Evolutionary conservation across 2,329 filamentous ascomycete genomes (phyloP), one percentile per base, ranked within the genome.

Genomic region (Venturia nashicola): DNA sequence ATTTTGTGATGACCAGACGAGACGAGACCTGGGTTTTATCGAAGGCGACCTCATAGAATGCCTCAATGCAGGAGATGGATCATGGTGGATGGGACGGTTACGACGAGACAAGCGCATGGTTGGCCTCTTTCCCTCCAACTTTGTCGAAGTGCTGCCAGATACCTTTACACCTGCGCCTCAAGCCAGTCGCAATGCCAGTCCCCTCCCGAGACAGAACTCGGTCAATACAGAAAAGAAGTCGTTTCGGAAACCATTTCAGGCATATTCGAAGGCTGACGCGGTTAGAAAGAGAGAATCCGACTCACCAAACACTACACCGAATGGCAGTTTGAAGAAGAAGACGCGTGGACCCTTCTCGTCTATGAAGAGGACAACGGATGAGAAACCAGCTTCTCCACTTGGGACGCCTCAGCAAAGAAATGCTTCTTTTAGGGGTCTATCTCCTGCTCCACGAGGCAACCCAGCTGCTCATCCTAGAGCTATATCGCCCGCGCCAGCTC

Each of bases 11-110:
- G 61, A 63, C 48, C 67, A 79, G 86, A 93, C 89, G 32, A 96
- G 96, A 79, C 86, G 89, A 74, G 94, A 99, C 73, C 82, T 99
- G 65, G 94, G 94, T 18, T 99, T 99, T 76, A 89, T 99, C 69
- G 94, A 99, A 76, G 94, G 94, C 67, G 94, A 99, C 76, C 77
- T 99, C 68, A 99, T 99, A 74, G 94, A 99, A 83, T 97, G 93
- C 72, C 82, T 99, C 62, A 99, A 99, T 74, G 94, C 94, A 23
- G 94, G 94, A 67, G 94, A 99, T 77, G 94, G 94, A 62, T 92
- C 90, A 59, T 99, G 94, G 94, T 99, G 94, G 94, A 96, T 92
- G 77, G 94, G 94, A 59, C 86, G 93, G 67, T 78, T 99, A 72
- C 90, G 87, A 72, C 86, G 94, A 69, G 94, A 99, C 76, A 88